Base-by-base conservation (phyloP, 768 basidiomycete species). In the Tulasnella sp. region DNA sequence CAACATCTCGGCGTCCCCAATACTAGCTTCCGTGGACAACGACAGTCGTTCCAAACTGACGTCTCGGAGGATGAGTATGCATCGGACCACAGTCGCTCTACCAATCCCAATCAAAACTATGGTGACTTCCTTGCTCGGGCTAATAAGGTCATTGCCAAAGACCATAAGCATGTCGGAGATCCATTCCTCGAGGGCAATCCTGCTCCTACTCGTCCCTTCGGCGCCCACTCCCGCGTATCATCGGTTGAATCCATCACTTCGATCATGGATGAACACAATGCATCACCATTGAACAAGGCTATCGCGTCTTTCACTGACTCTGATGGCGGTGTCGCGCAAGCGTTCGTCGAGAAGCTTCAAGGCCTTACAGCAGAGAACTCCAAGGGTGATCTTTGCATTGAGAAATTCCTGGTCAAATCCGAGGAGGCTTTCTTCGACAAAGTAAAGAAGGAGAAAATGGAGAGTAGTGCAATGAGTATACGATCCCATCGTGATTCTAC, bases 351-450 rank as follows among this genome's bases (percentile, higher is more conserved):
- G 59, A 89, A 83, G 63, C 67, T 95, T 34, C 83, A 88, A 61
- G 62, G 62, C 51, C 73, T 93, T 53, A 80, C 75, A 37, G 71
- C 89, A 0, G 84, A 88, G 50, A 95, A 93, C 63, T 91, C 91
- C 4, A 86, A 89, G 67, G 76, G 78, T 47, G 90, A 93, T 58
- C 64, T 95, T 22, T 93, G 88, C 28, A 95, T 95, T 58, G 91
- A 93, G 64, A 83, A 83, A 64, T 95, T 72, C 72, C 67, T 95
- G 57, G 71, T 78, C 56, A 93, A 92, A 70, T 89, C 84, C 57
- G 91, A 95, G 67, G 88, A 91, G 61, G 79, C 78, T 0, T 95
- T 90, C 78, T 93, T 93, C 66, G 81, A 85, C 54, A 82, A 79
- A 62, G 85, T 91, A 56, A 79, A 83, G 61, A 84, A 80, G 65